These are phyloP conservation scores for Neofusicoccum kwambonambiense DNA, from an alignment of 2,329 filamentous ascomycete genomes.

Conservation along the genomic window DNA sequence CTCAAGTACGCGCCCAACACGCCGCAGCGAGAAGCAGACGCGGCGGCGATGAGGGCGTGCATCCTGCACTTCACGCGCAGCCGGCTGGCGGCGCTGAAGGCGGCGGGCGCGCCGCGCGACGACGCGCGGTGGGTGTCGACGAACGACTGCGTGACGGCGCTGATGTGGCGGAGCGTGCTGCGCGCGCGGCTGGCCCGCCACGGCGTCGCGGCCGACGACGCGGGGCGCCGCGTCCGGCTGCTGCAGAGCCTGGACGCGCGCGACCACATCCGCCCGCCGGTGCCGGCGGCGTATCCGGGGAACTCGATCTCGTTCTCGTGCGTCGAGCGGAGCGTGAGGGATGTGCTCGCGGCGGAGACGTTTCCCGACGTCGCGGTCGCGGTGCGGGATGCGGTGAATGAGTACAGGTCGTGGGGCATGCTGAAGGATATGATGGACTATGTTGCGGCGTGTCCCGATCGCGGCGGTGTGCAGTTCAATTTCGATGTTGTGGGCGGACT, in stretches of 20 bases:
- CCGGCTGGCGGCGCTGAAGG: slow-evolving; percentile 22
- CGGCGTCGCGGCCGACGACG: background rate
- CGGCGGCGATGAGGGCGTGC: slow-evolving; percentile 22
- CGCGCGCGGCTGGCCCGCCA: slow-evolving; percentile 23
- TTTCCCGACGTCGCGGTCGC: slow-evolving; percentile 23
- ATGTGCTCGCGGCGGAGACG: slow-evolving; percentile 18
- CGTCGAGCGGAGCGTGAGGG: slow-evolving; percentile 18
- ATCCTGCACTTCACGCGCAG: slow-evolving; percentile 27
- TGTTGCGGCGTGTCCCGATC: slow-evolving; percentile 24
- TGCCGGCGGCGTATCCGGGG: slow-evolving; percentile 25
- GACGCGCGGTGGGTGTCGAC: slow-evolving; percentile 25
- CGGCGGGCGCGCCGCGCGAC: background rate
- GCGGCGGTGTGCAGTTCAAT: slow-evolving; percentile 24
- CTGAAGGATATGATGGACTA: slow-evolving; percentile 24
- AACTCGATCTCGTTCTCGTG: slow-evolving; percentile 23
- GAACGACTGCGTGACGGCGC: slow-evolving; percentile 26
- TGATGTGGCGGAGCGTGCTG: slow-evolving; percentile 25
- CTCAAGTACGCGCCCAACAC: slow-evolving; percentile 22
- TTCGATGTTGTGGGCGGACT: slow-evolving; percentile 26
- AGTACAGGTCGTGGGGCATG: slow-evolving; percentile 22
- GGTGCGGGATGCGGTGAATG: slow-evolving; percentile 25
- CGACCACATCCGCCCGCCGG: slow-evolving; percentile 22
- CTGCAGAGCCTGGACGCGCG: slow-evolving; percentile 24
- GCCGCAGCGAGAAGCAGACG: slow-evolving; percentile 24
- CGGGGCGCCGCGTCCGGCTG: slow-evolving; percentile 18